Base-by-base conservation (phyloP, 169 alveolate genomes). In the Babesia caballi region DNA sequence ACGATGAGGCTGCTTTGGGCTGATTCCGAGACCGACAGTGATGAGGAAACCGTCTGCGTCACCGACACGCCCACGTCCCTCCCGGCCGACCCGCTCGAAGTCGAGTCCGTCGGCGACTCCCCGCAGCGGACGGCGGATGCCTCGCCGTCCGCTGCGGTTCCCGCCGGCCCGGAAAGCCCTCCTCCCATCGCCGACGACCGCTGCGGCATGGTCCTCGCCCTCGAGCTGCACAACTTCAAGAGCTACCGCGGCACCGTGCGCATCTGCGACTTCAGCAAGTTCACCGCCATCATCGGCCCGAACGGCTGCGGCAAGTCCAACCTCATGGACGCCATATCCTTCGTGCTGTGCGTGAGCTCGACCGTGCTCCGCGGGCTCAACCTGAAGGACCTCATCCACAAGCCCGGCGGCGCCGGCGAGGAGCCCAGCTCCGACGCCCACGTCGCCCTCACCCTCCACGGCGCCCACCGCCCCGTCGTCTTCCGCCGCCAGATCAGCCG, bases 281-380 rank as follows among this genome's bases (percentile, higher is more conserved):
- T 95, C 71, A 93, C 97, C 12, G 95, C 95, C 4, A 92, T 95
- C 11, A 85, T 94, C 17, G 98, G 98, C 4, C 98, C 98, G 0
- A 94, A 94, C 71, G 98, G 98, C 2, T 93, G 95, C 51, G 98
- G 97, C n/a, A 88, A 88, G 49, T 95, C 92, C 63, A 95, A 91
- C 86, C 93, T 60, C 80, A 94, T 85, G 94, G 94, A 87, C 92
- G 95, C 82, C 35, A 88, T 63, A 90, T 94, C 94, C 66, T 91
- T 91, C 27, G 94, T 85, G 19, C 85, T 96, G 35, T 96, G 98
- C 19, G 68, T 95, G 36, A 84, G 90, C 38, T 85, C 94, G 36
- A 83, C 89, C 52, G 87, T 88, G 47, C 81, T 94, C 77, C 69
- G 97, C 14, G 94, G 95, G 25, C 82, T 91, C 51, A 94, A 94